These are phyloP conservation scores for Saturnispora sanitii DNA, from an alignment of 805 yeast species.

Conservation along the genomic window DNA sequence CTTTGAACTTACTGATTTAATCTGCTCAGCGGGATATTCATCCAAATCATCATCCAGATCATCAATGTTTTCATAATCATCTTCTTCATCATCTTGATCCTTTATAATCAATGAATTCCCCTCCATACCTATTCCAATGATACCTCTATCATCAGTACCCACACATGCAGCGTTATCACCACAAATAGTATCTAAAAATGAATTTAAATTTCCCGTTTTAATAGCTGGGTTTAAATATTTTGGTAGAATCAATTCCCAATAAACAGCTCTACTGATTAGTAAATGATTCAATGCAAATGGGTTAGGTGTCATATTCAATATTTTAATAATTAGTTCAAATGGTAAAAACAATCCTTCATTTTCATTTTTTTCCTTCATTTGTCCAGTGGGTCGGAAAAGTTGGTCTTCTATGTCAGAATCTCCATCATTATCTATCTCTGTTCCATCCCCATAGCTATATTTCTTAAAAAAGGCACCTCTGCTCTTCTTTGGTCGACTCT, in stretches of 20 bases:
- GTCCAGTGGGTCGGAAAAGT: slow-evolving; percentile 10
- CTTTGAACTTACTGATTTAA: not conserved
- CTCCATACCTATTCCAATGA: slow-evolving; percentile 9
- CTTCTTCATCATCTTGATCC: not conserved
- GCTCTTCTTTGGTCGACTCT: slow-evolving; percentile 74
- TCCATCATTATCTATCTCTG: slow-evolving; percentile 4
- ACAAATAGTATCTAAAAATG: slow-evolving; percentile 48
- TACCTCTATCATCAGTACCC: slow-evolving; percentile 5
- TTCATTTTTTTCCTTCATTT: not conserved
- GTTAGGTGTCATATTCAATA: slow-evolving; percentile 26
- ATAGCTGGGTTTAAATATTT: slow-evolving; percentile 58
- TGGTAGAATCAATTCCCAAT: slow-evolving; percentile 48
- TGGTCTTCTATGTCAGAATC: not conserved
- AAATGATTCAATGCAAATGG: slow-evolving; percentile 40
- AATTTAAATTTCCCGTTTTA: slow-evolving; percentile 54
- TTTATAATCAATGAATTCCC: not conserved
- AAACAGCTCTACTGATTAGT: slow-evolving; percentile 53
- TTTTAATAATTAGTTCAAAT: slow-evolving; percentile 37
- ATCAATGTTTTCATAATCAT: not conserved
- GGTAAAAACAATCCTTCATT: slow-evolving; percentile 31
- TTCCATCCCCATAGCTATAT: slow-evolving; percentile 46
- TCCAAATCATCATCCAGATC: not conserved
- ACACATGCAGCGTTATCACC: slow-evolving; percentile 15
- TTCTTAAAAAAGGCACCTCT: slow-evolving; percentile 65
- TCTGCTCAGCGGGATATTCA: not conserved